phyloP scores from a whole-genome alignment of 305 asterid genomes.

The Solanum hybrid region DNA sequence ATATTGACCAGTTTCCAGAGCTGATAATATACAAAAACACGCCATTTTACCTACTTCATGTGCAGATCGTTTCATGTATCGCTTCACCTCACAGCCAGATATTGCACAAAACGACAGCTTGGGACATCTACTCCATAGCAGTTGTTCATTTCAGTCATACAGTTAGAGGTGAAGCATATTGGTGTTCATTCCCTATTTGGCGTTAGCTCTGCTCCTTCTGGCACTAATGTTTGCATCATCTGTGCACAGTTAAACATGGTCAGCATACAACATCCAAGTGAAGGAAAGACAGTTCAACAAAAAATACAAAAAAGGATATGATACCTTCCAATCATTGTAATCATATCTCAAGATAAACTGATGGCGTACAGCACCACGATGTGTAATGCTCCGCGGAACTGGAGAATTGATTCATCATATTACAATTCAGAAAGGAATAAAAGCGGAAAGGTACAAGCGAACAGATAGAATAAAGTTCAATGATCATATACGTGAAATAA shows the following conservation, averaged over 20 bases:
- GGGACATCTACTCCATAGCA: neutral
- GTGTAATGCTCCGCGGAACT: neutral
- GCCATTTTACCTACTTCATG: neutral
- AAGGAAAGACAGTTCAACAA: neutral
- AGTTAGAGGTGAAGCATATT: neutral
- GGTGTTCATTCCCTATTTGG: constrained; percentile 10
- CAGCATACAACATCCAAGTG: neutral
- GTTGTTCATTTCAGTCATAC: neutral
- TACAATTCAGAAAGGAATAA: constrained; percentile 15
- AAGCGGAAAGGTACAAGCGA: constrained; percentile 1
- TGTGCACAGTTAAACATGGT: neutral
- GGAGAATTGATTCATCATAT: neutral
- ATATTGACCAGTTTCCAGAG: neutral
- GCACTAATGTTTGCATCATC: constrained; percentile 31
- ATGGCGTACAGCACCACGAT: constrained; percentile 9
- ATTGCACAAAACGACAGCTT: neutral
- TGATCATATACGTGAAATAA: neutral
- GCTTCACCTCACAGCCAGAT: neutral
- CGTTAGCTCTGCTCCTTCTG: constrained; percentile 35
- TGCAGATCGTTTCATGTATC: neutral
- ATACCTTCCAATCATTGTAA: constrained; percentile 55
- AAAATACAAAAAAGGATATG: neutral
- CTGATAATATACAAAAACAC: neutral
- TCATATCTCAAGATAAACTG: constrained; percentile 43
- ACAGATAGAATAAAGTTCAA: neutral